A percentile compares a stretch with the other conserved stretches of the same genome.
Conservation (phyloP, 257 asterid species). For the Solanum lignicaule region DNA sequence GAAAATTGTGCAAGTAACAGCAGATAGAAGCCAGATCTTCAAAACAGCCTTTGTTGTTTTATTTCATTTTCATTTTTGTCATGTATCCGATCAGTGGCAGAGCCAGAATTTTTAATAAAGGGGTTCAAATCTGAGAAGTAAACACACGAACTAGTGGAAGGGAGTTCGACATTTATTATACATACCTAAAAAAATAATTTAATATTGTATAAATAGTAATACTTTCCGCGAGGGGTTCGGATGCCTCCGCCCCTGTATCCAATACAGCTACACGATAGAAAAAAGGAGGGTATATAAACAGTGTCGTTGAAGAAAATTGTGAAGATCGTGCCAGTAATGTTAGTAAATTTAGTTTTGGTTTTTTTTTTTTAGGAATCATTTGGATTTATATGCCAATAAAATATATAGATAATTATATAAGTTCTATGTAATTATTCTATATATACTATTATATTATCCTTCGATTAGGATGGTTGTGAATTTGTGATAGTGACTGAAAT, state of each 20-base stretch:
- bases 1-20: neutral
- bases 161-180: too few species aligned
- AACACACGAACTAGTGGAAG: too few species aligned
- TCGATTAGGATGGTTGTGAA: neutral
- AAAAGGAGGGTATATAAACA: neutral
- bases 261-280: neutral
- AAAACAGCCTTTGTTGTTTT: neutral
- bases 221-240: too few species aligned
- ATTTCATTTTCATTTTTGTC: neutral
- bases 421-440: neutral
- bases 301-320: neutral
- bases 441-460: neutral
- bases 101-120: too few species aligned
- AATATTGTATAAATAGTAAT: too few species aligned
- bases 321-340: neutral
- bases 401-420: neutral
- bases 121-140: too few species aligned
- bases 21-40: neutral
- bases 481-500: neutral
- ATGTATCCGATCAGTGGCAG: neutral
- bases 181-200: too few species aligned
- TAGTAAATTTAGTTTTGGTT: neutral
- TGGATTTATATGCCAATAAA: neutral
- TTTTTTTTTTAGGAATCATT: neutral
- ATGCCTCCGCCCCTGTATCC: neutral